Percentiles rank a stretch among this genome's conserved stretches.
Conservation (phyloP, 371 early-diverging fungal species). For the Mortierella sp. region DNA sequence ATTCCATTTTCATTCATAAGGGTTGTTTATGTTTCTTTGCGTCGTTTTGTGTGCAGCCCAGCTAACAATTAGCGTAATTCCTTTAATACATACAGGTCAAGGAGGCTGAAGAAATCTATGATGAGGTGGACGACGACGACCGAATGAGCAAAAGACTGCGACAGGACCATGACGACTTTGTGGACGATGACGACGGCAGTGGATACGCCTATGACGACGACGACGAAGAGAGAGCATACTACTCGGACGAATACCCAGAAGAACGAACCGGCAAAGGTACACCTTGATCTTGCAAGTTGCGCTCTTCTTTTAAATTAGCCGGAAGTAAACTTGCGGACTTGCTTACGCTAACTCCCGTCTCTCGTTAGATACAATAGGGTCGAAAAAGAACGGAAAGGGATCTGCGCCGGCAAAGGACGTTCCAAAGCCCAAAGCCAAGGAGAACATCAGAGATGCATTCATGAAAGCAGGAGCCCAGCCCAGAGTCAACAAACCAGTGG, state of each 20-base stretch:
- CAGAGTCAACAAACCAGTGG: slow-evolving; percentile 15
- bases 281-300: no score
- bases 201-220: slow-evolving; percentile 84
- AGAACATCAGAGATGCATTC: slow-evolving; percentile 51
- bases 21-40: neutral
- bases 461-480: slow-evolving; percentile 39
- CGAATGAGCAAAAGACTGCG: slow-evolving; percentile 60
- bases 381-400: slow-evolving; percentile 47
- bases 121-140: slow-evolving; percentile 73
- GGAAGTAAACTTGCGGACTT: neutral
- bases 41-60: neutral
- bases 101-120: slow-evolving; percentile 66
- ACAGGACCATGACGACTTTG: slow-evolving; percentile 82
- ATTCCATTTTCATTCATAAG: neutral
- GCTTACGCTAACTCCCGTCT: neutral
- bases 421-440: slow-evolving; percentile 42
- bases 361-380: slow-evolving; percentile 4
- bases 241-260: slow-evolving; percentile 64
- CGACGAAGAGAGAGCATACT: slow-evolving; percentile 63
- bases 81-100: slow-evolving; percentile 24
- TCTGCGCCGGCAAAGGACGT: slow-evolving; percentile 19
- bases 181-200: slow-evolving; percentile 88
- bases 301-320: neutral
- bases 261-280: slow-evolving; percentile 35
- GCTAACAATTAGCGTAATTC: neutral